Percentiles rank a stretch among this genome's conserved stretches.
Conservation (phyloP, 441 rosid species). For the Brassica hybrid region DNA sequence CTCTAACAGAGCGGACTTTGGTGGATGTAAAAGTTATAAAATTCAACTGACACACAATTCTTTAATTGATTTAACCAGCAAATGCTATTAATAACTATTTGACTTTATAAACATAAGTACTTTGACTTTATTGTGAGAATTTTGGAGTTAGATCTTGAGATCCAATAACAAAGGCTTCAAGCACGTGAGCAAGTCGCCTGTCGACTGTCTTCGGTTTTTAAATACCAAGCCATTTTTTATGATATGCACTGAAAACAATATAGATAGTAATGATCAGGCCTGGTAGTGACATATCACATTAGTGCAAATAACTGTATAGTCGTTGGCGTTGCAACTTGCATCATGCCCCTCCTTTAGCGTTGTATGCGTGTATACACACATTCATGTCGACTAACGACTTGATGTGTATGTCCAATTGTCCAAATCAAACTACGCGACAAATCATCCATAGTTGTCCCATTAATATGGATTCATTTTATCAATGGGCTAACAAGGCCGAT, state of each 20-base stretch:
- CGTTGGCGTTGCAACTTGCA: slow-evolving; percentile 8
- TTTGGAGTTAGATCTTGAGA: slow-evolving; percentile 37
- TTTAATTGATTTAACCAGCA: neutral
- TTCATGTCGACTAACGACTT: neutral
- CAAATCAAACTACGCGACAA: slow-evolving; percentile 14
- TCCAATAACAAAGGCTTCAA: slow-evolving; percentile 35
- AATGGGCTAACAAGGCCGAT: slow-evolving; percentile 2
- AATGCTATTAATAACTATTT: slow-evolving; percentile 29
- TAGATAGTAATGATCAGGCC: neutral
- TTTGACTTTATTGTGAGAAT: slow-evolving; percentile 33
- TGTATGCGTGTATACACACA: neutral
- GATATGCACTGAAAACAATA: neutral
- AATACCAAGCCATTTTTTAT: slow-evolving; percentile 18
- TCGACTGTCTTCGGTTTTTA: neutral
- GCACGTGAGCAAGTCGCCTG: slow-evolving; percentile 36
- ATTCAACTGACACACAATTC: slow-evolving; percentile 7
- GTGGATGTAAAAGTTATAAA: slow-evolving; percentile 5
- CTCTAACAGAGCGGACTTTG: slow-evolving; percentile 2
- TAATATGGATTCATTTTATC: neutral
- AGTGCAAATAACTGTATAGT: neutral
- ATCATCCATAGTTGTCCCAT: neutral
- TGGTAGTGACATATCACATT: neutral
- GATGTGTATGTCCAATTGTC: neutral
- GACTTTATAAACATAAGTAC: slow-evolving; percentile 13
- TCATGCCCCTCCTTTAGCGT: neutral